Evolutionary conservation across 2,329 filamentous ascomycete species (phyloP), one percentile per base, ranked within the genome.

Genomic region (Pyrenophora seminiperda): DNA sequence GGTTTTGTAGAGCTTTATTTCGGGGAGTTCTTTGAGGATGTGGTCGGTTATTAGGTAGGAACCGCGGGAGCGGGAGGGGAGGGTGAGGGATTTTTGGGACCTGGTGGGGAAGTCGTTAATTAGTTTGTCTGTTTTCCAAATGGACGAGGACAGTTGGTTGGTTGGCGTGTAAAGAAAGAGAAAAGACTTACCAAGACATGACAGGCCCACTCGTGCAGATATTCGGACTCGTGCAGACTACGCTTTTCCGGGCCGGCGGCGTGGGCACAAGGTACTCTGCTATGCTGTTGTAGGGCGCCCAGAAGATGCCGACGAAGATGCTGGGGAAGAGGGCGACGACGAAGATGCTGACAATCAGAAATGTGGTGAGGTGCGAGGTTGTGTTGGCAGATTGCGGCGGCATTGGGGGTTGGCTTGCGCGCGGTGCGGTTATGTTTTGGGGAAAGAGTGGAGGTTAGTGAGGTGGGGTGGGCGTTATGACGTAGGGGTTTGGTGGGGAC

Each of bases 31-130:
- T 41, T 80, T 77, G 19, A 84, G 62, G 47, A 97, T 82, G 43
- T 87, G 79, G 71, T 92, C 85, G 41, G 93, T 97, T 65, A 97
- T 82, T 52, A 97, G 88, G 77, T 97, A 97, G 44, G 86, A 90
- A 71, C 94, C 94, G 53, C 92, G 86, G 36, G 86, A 83, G 69
- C 84, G 83, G 15, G 89, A 70, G 41, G 91, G 90, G 11, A 97
- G 86, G 1, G 85, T 84, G 76, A 97, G 86, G 41, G 87, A 83
- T 74, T 94, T 96, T 76, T 97, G 93, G 64, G 82, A 84, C 68
- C 70, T 70, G 46, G n/a, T 3, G 5, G 13, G 6, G 4, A 37
- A 11, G 7, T 13, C n/a, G n/a, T 3, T 32, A 24, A 5, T 34
- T 36, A 33, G 31, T 17, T 9, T 5, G 10, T 4, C 13, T 32